Evolutionary conservation across 805 yeast species (phyloP).

Genomic region (Saccharomycopsis malanga): DNA sequence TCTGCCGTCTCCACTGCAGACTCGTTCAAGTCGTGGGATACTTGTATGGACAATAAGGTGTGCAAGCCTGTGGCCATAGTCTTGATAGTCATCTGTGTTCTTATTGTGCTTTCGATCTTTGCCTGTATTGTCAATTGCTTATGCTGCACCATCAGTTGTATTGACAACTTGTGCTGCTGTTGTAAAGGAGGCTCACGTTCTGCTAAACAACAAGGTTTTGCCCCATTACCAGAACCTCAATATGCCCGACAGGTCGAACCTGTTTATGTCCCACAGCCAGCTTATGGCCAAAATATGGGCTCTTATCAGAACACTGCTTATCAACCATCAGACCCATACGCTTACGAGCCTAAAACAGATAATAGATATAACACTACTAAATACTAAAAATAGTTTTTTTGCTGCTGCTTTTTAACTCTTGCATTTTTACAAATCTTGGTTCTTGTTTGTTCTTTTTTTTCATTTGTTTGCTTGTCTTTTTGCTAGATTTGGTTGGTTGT

Average conservation of each 20-base stretch:
- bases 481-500: neutral
- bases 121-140: conserved; percentile 48
- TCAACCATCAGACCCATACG: neutral
- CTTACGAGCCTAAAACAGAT: neutral
- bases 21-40: conserved; percentile 61
- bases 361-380: neutral
- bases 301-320: neutral
- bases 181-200: conserved; percentile 16
- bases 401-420: neutral
- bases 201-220: conserved; percentile 13
- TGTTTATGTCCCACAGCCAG: conserved; percentile 5
- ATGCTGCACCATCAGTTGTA: conserved; percentile 49
- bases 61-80: conserved; percentile 76
- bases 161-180: conserved; percentile 44
- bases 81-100: conserved; percentile 52
- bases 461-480: neutral
- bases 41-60: conserved; percentile 70
- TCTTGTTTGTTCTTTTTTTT: neutral
- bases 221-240: conserved; percentile 19
- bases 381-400: neutral
- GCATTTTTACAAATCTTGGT: neutral
- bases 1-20: conserved; percentile 29
- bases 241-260: conserved; percentile 19
- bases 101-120: conserved; percentile 51
- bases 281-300: neutral